Percentiles rank a stretch among this genome's conserved stretches.
Evolutionary conservation across 2,329 filamentous ascomycete genomes (phyloP).

Genomic region (Alternaria dauci): DNA sequence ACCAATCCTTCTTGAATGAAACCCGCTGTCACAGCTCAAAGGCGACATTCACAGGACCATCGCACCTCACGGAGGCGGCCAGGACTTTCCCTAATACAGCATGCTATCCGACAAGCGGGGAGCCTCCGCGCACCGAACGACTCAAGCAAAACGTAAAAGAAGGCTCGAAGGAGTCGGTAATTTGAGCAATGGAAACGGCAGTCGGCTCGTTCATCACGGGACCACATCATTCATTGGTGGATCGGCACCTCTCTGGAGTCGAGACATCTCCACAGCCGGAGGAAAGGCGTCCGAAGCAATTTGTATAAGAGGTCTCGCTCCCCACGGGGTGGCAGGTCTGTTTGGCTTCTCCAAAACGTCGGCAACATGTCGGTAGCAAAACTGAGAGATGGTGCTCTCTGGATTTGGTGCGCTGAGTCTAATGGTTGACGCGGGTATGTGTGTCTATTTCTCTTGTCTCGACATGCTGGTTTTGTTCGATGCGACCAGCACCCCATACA

Average conservation of each 20-base stretch:
- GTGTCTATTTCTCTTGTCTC: background rate
- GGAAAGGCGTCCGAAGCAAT: constrained; percentile 18
- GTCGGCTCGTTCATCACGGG: constrained; percentile 11
- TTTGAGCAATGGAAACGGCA: constrained; percentile 14
- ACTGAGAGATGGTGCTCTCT: background rate
- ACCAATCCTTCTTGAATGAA: no score
- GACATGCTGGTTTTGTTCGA: constrained; percentile 2
- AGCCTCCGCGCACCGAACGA: background rate
- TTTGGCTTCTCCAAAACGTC: constrained; percentile 11
- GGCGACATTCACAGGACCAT: constrained; percentile 3
- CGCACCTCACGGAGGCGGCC: background rate
- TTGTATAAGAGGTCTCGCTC: constrained; percentile 17
- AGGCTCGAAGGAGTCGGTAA: constrained; percentile 3
- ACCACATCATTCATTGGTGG: constrained; percentile 18
- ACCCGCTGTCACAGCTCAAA: background rate
- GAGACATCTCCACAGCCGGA: constrained; percentile 21
- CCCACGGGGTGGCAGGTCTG: constrained; percentile 18
- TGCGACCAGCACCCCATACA: background rate
- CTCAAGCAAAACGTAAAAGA: constrained; percentile 3
- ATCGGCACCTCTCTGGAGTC: constrained; percentile 9
- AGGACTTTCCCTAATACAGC: constrained; percentile 12
- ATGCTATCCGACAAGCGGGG: constrained; percentile 14
- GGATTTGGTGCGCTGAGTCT: background rate
- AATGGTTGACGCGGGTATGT: background rate
- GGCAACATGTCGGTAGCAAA: constrained; percentile 1